phyloP scores from a whole-genome alignment of 371 early-diverging fungal genomes.

The Entomophthora muscae region DNA sequence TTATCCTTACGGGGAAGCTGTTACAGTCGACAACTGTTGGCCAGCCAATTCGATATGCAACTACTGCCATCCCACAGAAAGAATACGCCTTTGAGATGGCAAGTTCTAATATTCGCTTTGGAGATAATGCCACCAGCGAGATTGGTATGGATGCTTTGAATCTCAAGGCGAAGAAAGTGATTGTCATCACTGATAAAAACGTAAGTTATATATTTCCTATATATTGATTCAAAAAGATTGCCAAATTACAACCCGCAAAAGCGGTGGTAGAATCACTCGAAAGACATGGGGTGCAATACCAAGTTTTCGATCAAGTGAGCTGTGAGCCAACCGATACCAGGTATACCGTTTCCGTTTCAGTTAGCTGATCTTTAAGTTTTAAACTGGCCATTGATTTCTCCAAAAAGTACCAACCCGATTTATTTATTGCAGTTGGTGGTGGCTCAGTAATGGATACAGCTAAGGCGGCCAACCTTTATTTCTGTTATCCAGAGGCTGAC shows the following conservation, averaged over 20 bases:
- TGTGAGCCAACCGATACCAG: constrained; percentile 72
- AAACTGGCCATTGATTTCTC: constrained; percentile 65
- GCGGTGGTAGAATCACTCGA: constrained; percentile 65
- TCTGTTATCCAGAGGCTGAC: constrained; percentile 61
- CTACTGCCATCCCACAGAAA: background rate
- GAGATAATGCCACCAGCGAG: constrained; percentile 22
- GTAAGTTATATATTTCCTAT: constrained; percentile 9
- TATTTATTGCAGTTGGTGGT: constrained; percentile 83
- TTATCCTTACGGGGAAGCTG: background rate
- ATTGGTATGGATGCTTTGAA: constrained; percentile 73
- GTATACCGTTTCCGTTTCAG: background rate
- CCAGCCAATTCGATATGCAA: background rate
- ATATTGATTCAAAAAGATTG: constrained; percentile 14
- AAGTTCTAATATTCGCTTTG: constrained; percentile 66
- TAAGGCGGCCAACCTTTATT: constrained; percentile 79
- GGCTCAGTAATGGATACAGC: constrained; percentile 87
- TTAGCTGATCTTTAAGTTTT: constrained; percentile 20
- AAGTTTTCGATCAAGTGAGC: constrained; percentile 56
- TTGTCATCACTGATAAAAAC: constrained; percentile 70
- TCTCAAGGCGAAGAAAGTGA: constrained; percentile 58
- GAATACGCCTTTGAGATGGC: constrained; percentile 86
- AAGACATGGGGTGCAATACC: constrained; percentile 41
- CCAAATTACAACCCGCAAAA: constrained; percentile 53
- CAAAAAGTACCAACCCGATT: constrained; percentile 49
- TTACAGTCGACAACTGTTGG: background rate